Percentiles rank a stretch among this genome's conserved stretches.
Evolutionary conservation across 441 rosid genomes (phyloP).

Genomic region (Melastoma candidum): DNA sequence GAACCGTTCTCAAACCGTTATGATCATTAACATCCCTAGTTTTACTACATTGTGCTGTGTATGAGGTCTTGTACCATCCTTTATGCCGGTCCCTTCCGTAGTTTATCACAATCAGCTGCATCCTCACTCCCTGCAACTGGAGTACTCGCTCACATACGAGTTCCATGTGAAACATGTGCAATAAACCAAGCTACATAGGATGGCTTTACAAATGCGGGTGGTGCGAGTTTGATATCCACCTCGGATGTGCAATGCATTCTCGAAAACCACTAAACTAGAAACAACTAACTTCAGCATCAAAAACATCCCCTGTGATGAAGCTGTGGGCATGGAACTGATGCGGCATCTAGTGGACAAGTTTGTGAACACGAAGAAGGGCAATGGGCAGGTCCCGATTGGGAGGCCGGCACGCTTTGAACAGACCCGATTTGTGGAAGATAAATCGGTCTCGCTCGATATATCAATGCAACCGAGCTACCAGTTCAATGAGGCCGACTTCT

Average conservation of each 20-base stretch:
- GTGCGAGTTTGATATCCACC: constrained; percentile 47
- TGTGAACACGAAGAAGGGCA: constrained; percentile 5
- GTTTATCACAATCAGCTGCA: constrained; percentile 27
- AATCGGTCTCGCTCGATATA: constrained; percentile 17
- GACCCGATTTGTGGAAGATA: constrained; percentile 5
- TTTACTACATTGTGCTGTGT: constrained; percentile 31
- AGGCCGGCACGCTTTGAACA: not conserved
- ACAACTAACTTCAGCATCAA: constrained; percentile 10
- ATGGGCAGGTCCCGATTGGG: not conserved
- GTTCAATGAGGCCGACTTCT: constrained; percentile 38
- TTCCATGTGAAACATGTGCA: constrained; percentile 39
- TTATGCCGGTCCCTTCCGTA: constrained; percentile 36
- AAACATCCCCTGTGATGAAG: not conserved
- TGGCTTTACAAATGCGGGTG: constrained; percentile 45
- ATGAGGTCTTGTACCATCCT: constrained; percentile 26
- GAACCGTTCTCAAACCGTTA: too few relatives aligned
- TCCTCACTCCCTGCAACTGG: constrained; percentile 36
- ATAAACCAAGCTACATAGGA: constrained; percentile 21
- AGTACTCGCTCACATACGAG: constrained; percentile 29
- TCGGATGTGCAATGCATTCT: constrained; percentile 26
- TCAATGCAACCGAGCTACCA: constrained; percentile 30
- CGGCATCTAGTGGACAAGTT: constrained; percentile 20
- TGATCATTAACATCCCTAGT: not conserved
- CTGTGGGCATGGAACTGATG: constrained; percentile 24
- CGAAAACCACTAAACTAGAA: constrained; percentile 8